Base-by-base conservation (phyloP, 2,329 filamentous ascomycete species). In the Hypocreales sp. region DNA sequence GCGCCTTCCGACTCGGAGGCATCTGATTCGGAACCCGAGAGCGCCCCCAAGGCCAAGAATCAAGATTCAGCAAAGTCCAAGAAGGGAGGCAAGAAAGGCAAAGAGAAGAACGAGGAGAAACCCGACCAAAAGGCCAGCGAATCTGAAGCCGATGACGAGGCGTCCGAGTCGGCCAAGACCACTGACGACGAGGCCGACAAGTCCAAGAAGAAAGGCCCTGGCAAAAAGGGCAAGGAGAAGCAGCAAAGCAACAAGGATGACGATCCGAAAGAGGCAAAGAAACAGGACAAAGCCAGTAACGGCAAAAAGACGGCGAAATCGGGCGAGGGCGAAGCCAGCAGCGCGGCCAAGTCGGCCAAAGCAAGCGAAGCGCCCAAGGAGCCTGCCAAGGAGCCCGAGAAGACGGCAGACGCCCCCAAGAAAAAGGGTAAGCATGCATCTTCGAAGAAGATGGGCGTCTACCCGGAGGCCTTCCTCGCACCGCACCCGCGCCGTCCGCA, bases 401-500 rank as follows among this genome's bases (percentile, higher is more conserved):
- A 26, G 11, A 16, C 26, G 9, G 11, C 16, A 3, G 13, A 27
- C n/a, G 7, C 17, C n/a, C 8, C 15, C 13, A 20, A 25, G 24
- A 20, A 25, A 28, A 28, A 16, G 27, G 22, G 21, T 24, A 31
- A 26, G 24, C n/a, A n/a, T n/a, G n/a, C n/a, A n/a, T n/a, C n/a
- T n/a, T n/a, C 10, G 24, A 35, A 36, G n/a, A 35, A 39, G 20
- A 37, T 37, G 25, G 27, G 29, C 17, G 35, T 35, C 28, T 50
- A 44, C 31, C 41, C 44, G 20, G 36, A 46, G 29, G 45, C 37
- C 11, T 33, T 45, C 15, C 44, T 47, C 12, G 29, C 30, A 8
- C 47, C 51, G 6, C 40, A 50, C 25, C 38, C 46, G 12, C 52
- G 48, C 27, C 47, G 46, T 5, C 56, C 61, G 0, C 55, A 63